Base-by-base conservation (phyloP, 192 early-diverging fungal genomes). In the Umbelopsis vinacea region DNA sequence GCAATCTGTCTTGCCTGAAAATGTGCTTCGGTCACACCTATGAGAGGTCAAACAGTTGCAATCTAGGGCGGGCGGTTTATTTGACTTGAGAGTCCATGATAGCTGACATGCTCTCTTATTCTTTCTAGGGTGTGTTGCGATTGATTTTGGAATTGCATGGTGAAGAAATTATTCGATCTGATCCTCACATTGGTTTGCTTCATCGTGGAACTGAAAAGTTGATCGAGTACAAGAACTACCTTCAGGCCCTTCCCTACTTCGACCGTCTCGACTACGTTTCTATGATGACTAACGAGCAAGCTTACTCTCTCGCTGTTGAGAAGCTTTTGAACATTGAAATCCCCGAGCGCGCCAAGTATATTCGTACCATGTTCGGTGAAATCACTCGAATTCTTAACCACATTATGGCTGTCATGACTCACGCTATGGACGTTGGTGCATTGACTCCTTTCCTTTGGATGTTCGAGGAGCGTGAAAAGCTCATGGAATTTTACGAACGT, bases 401-500 rank as follows among this genome's bases (percentile, higher is more conserved):
- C 85, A 95, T 96, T 78, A 98, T 99, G 96, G 94, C 97, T 29
- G 82, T 97, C 33, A 96, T 94, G 76, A 91, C 95, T 26, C 97
- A 99, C 81, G 95, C 96, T 54, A 89, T 99, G 88, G 97, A 99
- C 80, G 96, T 99, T 38, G 97, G 97, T 72, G 97, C 96, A 29
- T 84, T 98, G 83, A 97, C 97, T 33, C 97, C 97, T 66, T 97
- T 99, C 86, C 85, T 99, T 80, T 99, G 95, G 89, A 90, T 98
- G 92, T 98, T 99, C 75, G 97, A 99, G 87, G 97, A 99, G 85
- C 95, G 97, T 79, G 97, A 99, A 80, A 95, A 96, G 82, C 83
- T 96, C 72, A 99, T 99, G 93, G 97, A 99, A 88, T 97, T 96
- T 75, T 99, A 99, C 82, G 97, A 99, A 79, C 95, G 97, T 78